These are phyloP conservation scores for Flaveria trinervia DNA, from an alignment of 129 eudicot genomes.

Conservation along the genomic window DNA sequence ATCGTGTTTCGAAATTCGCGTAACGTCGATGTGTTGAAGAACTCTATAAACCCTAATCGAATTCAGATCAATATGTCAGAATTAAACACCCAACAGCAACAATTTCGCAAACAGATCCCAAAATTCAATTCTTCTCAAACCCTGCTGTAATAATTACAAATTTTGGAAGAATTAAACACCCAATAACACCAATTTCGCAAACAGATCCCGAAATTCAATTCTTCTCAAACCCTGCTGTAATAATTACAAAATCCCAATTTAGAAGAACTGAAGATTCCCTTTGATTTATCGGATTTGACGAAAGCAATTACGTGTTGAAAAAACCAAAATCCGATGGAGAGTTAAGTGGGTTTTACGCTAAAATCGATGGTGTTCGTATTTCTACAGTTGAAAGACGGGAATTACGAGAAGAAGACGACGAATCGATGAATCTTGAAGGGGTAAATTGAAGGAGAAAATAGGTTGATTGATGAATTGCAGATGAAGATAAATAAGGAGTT, in stretches of 20 bases:
- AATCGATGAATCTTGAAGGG: conserved; percentile 23
- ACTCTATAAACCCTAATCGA: conserved; percentile 36
- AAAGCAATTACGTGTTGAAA: neutral
- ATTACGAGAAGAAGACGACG: conserved; percentile 24
- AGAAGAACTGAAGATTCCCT: neutral
- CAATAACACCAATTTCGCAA: neutral
- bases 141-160: no score
- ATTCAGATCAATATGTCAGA: neutral
- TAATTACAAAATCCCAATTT: neutral
- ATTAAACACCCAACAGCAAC: neutral
- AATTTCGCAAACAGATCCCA: no score
- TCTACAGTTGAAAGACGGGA: conserved; percentile 27
- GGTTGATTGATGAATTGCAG: conserved; percentile 14
- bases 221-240: conserved; percentile 15
- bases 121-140: no score
- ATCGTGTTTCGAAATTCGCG: conserved; percentile 11
- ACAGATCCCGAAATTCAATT: neutral
- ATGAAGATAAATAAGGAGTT: conserved; percentile 25
- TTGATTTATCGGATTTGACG: conserved; percentile 8
- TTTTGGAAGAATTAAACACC: neutral
- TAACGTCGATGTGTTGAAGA: conserved; percentile 22
- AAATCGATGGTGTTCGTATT: conserved; percentile 25
- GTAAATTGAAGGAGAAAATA: conserved; percentile 8
- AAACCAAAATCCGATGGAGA: conserved; percentile 18
- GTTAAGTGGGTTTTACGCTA: conserved; percentile 31